Percentiles rank a stretch among this genome's conserved stretches.
Evolutionary conservation across 1,139 yeast species (phyloP).

Genomic region (Barnettozyma hawaiiensis): DNA sequence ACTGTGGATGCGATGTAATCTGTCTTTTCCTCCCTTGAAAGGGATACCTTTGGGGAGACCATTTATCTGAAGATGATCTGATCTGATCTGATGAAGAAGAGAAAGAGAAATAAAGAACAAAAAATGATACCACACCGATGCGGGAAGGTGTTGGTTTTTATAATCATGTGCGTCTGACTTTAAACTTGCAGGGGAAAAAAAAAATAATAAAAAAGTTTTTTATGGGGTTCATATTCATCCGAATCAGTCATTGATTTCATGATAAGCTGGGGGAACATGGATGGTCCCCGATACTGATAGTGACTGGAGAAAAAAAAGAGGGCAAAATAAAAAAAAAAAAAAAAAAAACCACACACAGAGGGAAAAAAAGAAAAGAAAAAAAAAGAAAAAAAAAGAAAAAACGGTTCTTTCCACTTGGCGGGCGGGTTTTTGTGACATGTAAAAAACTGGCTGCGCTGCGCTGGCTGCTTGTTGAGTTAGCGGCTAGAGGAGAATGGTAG

Average conservation of each 20-base stretch:
- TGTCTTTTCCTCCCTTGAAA: slow-evolving; percentile 4
- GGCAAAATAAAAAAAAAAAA: not conserved
- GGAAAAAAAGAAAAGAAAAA: too few relatives aligned
- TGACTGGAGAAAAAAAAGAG: not conserved
- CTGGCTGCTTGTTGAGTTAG: too few relatives aligned
- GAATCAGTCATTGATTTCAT: not conserved
- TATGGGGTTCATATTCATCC: not conserved
- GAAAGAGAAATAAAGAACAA: too few relatives aligned
- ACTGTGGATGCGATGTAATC: slow-evolving; percentile 2
- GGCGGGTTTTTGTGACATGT: too few relatives aligned
- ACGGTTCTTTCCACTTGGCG: not conserved
- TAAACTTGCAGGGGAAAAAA: not conserved
- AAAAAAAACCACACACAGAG: too few relatives aligned
- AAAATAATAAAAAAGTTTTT: too few relatives aligned
- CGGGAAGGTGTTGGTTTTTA: not conserved
- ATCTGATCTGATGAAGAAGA: not conserved
- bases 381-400: not conserved
- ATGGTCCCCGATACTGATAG: not conserved
- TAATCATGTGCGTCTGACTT: not conserved
- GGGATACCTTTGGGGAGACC: not conserved
- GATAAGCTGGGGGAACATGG: not conserved
- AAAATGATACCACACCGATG: too few relatives aligned
- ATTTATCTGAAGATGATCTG: not conserved
- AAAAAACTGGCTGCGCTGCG: too few relatives aligned
- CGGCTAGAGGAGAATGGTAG: too few relatives aligned